Base-by-base conservation (phyloP, 1,284 basidiomycete genomes). In the Jaminaea rosea region DNA sequence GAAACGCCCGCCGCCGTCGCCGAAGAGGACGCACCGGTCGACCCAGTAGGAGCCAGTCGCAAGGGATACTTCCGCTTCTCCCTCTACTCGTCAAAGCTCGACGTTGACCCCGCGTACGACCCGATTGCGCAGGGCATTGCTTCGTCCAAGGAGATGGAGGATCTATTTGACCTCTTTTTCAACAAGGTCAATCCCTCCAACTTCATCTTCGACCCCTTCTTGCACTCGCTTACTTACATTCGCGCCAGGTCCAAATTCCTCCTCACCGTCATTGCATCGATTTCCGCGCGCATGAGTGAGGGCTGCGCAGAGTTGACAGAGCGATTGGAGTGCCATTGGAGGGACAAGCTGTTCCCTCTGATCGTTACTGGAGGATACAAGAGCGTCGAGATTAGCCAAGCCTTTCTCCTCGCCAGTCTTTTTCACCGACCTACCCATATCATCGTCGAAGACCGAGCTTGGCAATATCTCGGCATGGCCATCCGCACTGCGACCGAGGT, bases 401-500 rank as follows among this genome's bases (percentile, higher is more conserved):
- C 63, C 7, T 67, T 67, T 29, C 48, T 67, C 11, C 57, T 67
- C 44, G 41, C 65, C 44, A 60, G 63, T 15, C 59, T 63, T 10
- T 67, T 64, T 49, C 59, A 60, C 27, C 59, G 59, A 24, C 65
- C 65, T 9, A 65, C 65, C 3, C 57, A 63, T 23, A 49, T 62
- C 15, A 55, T 67, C 17, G 61, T 60, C 11, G 65, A 67, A n/a
- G 65, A 67, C 37, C 61, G 65, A 11, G 63, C 63, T 3, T 67
- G 65, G 65, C 65, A 67, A 46, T 65, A 65, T 27, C 58, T 67
- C 7, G 65, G 65, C 1, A 65, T 65, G 32, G 63, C 65, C 23
- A 64, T 65, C 26, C 61, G 65, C 3, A 67, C 60, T 10, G 65
- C 63, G 4, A 67, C 65, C n/a, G 65, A 67, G 42, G 58, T 67